Conservation (phyloP, 73 alveolate species). For the Stentor coeruleus region DNA sequence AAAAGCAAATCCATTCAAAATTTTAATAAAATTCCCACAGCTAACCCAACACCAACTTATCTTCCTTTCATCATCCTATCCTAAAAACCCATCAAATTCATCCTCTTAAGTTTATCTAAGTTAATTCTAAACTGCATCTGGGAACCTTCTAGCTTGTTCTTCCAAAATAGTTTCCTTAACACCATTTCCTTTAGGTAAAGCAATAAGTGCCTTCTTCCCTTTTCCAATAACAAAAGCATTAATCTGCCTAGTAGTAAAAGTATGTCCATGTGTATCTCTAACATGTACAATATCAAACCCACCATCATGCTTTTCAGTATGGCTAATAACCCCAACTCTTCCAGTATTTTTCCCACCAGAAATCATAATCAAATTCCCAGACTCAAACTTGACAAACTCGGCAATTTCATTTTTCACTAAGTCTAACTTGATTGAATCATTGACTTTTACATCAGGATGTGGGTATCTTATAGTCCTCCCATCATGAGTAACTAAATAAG, state of each 20-base stretch:
- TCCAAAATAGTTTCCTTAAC: conserved; percentile 27
- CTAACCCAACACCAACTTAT: too few species aligned
- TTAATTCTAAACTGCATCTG: too few species aligned
- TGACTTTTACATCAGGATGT: conserved; percentile 87
- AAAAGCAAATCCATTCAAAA: too few species aligned
- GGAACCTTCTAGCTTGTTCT: neutral
- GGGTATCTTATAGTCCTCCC: conserved; percentile 98
- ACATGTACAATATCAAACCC: conserved; percentile 89
- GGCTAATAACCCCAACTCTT: conserved; percentile 89
- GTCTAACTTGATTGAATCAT: conserved; percentile 81
- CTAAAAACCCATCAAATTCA: too few species aligned
- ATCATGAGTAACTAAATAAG: conserved; percentile 93
- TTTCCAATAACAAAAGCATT: conserved; percentile 93
- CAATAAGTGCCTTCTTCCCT: conserved; percentile 89
- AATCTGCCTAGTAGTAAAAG: conserved; percentile 88
- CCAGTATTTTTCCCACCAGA: conserved; percentile 87
- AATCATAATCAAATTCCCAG: conserved; percentile 75
- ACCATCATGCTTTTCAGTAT: conserved; percentile 93
- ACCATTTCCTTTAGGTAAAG: conserved; percentile 78
- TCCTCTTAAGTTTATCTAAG: too few species aligned
- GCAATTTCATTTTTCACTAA: conserved; percentile 73
- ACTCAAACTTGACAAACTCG: conserved; percentile 82
- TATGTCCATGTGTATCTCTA: conserved; percentile 88
- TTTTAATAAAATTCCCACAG: too few species aligned
- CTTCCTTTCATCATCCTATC: too few species aligned